These are phyloP conservation scores for Yarrowia bubula DNA, from an alignment of 805 yeast genomes.

Conservation along the genomic window DNA sequence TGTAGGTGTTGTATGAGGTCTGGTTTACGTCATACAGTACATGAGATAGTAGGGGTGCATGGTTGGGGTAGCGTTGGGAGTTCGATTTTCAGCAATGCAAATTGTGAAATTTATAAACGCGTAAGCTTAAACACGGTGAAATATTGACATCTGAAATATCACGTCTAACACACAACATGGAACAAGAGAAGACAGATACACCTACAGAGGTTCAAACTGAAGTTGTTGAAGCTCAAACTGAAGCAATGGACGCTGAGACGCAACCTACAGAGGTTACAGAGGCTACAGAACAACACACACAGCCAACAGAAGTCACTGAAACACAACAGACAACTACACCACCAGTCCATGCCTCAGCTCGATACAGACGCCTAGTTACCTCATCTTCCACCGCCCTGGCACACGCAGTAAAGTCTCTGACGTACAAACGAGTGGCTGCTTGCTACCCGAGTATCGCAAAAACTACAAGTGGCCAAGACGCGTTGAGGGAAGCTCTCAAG, in stretches of 20 bases:
- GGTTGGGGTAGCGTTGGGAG: background rate
- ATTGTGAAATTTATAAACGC: background rate
- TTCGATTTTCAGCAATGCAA: background rate
- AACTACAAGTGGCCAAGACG: slow-evolving; percentile 47
- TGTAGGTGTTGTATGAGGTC: background rate
- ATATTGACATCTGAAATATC: too few species aligned
- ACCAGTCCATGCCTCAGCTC: slow-evolving; percentile 39
- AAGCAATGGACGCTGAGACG: too few species aligned
- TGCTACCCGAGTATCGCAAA: slow-evolving; percentile 56
- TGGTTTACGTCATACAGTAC: background rate
- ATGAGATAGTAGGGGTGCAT: background rate
- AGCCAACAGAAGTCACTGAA: background rate
- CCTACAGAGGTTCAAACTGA: too few species aligned
- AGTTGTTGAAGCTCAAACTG: too few species aligned
- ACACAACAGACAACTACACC: background rate
- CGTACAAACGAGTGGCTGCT: slow-evolving; percentile 49
- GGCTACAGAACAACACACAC: background rate
- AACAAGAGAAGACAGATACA: background rate
- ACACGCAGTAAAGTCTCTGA: slow-evolving; percentile 52
- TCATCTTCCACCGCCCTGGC: slow-evolving; percentile 55
- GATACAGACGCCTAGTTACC: slow-evolving; percentile 51
- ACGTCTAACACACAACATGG: too few species aligned
- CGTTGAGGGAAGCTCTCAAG: slow-evolving; percentile 49
- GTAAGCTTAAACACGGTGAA: background rate
- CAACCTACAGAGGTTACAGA: too few species aligned